Conservation (phyloP, 495 filamentous ascomycete genomes). For the Penicillium egyptiacum region DNA sequence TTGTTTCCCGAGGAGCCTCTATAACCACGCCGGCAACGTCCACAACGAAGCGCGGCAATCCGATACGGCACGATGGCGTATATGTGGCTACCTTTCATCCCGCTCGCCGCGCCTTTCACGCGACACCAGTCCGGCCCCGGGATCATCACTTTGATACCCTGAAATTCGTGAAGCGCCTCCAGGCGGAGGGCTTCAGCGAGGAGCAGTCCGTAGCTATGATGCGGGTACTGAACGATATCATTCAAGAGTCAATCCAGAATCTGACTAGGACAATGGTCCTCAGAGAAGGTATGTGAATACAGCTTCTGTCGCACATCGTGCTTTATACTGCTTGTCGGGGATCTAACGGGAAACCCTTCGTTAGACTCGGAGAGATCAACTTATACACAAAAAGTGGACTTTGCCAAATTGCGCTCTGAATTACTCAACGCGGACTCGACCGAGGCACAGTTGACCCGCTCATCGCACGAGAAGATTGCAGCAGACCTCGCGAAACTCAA, state of each 20-base stretch:
- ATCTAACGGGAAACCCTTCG: background rate
- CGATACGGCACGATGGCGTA: constrained; percentile 49
- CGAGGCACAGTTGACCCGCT: constrained; percentile 82
- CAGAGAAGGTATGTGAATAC: constrained; percentile 65
- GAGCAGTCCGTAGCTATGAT: constrained; percentile 96
- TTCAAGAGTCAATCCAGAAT: constrained; percentile 98
- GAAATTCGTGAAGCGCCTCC: constrained; percentile 89
- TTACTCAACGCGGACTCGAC: constrained; percentile 86
- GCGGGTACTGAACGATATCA: constrained; percentile 94
- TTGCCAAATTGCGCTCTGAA: constrained; percentile 96
- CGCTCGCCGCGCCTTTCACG: constrained; percentile 64
- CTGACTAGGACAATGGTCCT: constrained; percentile 97
- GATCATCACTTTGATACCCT: constrained; percentile 99
- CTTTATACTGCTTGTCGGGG: background rate
- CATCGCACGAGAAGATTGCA: constrained; percentile 86
- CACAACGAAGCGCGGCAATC: constrained; percentile 25
- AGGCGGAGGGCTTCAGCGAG: constrained; percentile 91
- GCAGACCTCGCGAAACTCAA: constrained; percentile 94
- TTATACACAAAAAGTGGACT: constrained; percentile 98
- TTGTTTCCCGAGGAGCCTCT: constrained; percentile 27
- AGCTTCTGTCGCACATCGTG: background rate
- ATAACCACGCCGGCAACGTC: constrained; percentile 14
- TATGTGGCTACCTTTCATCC: constrained; percentile 45
- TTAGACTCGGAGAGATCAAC: constrained; percentile 64
- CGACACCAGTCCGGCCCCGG: constrained; percentile 55